Evolutionary conservation across 371 early-diverging fungal species (phyloP), one percentile per base, ranked within the genome.

Genomic region (Cokeromyces recurvatus): DNA sequence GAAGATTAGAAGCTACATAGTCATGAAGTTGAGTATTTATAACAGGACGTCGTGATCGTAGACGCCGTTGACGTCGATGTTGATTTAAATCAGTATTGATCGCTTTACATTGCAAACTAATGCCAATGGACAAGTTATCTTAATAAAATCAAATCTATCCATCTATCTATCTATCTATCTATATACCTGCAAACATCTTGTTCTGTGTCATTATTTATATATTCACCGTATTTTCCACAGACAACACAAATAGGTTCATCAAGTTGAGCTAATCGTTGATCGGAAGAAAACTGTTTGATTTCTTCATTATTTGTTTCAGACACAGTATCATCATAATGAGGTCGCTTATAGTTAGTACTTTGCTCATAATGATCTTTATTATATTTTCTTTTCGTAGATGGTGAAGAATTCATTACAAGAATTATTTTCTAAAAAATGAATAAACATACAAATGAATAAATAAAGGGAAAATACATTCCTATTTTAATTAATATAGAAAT

Each of bases 161-260:
- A n/a, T n/a, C n/a, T n/a, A n/a, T n/a, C n/a, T n/a, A n/a, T n/a
- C n/a, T n/a, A n/a, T n/a, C 11, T 34, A 4, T n/a, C 2, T 24
- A 25, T 12, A 56, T 59, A 72, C 77, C 79, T 76, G 52, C 75
- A 77, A 2, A 77, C 62, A 46, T 67, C 70, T 38, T 75, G 66
- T 4, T 72, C 61, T 2, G 74, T 76, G 7, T 53, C 51, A 35
- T 74, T 62, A 41, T 68, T 71, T 19, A 74, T 66, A 43, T 74
- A 76, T 55, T 75, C 81, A 0, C 78, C 81, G 44, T 68, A 78
- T 55, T 62, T 64, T n/a, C 77, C 74, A 49, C 79, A 78, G 14
- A 78, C 52, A 14, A 72, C 43, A 38, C 81, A 78, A 2, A 41
- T 21, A 14, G 74, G 73, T 44, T 78, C 77, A 2, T 65, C 71